A percentile compares a stretch with the other conserved stretches of the same genome.
Evolutionary conservation across 768 basidiomycete genomes (phyloP).

Genomic region (Boletus insuetus): DNA sequence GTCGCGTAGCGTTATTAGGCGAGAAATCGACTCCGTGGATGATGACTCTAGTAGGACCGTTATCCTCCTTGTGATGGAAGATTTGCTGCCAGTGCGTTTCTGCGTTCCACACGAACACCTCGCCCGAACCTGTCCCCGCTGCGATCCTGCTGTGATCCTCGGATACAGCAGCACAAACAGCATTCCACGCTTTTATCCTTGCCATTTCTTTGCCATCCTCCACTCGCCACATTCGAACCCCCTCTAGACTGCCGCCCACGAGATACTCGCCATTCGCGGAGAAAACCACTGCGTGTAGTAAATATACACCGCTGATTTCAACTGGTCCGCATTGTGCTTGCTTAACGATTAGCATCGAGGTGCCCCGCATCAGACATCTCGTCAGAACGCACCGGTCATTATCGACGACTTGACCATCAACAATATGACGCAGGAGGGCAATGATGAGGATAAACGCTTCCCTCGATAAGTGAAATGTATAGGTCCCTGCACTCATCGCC

Average conservation of each 20-base stretch:
- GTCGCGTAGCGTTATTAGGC: not conserved
- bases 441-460: too few relatives aligned
- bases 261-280: not conserved
- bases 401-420: too few relatives aligned
- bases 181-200: not conserved
- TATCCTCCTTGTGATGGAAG: not conserved
- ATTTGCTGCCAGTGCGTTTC: not conserved
- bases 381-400: too few relatives aligned
- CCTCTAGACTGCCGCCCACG: not conserved
- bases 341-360: too few relatives aligned
- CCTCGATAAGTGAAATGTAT: too few relatives aligned
- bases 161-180: not conserved
- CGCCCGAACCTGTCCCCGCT: not conserved
- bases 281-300: not conserved
- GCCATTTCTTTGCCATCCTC: not conserved
- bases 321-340: not conserved
- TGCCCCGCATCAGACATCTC: too few relatives aligned
- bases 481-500: too few relatives aligned
- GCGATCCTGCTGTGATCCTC: not conserved
- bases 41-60: too few relatives aligned
- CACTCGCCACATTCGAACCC: not conserved
- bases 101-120: not conserved
- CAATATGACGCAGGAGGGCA: too few relatives aligned
- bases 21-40: not conserved
- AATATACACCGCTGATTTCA: not conserved